Base-by-base conservation (phyloP, 2,329 filamentous ascomycete genomes). In the Diplodia scrobiculata region DNA sequence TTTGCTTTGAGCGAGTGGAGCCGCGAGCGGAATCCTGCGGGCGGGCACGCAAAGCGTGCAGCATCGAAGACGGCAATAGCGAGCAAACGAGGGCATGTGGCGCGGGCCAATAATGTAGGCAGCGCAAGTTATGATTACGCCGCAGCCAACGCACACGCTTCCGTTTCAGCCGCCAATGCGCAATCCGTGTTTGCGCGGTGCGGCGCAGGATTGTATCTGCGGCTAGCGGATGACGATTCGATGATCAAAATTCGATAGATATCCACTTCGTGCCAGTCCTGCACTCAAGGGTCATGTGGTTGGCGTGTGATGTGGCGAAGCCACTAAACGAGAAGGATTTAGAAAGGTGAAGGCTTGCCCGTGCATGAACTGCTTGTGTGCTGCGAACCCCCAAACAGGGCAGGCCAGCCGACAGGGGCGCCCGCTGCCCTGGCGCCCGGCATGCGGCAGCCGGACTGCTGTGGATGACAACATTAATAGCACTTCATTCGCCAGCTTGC, bases 241-340 rank as follows among this genome's bases (percentile, higher is more conserved):
- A 47, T 25, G 21, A 27, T 14, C 34, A 11, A 27, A 27, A 32
- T 17, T 47, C 25, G 45, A 29, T n/a, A 60, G 55, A 60, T 27
- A 60, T 60, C 38, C 55, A 60, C 55, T 17, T 45, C 14, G 55
- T 36, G 34, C 34, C 34, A 10, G 34, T 11, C 29, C 34, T 36
- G 34, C 55, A 27, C 19, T 19, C n/a, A 29, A 13, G 6, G 58
- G 58, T 62, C 58, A 62, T 62, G 58, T 62, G 58, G 58, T 34
- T 25, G 25, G 34, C 19, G 38, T 45, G 55, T 59, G 19, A 41
- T 58, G 53, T 21, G 53, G 55, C 27, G 55, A 25, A 32, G 21
- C 38, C 55, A n/a, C 25, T 47, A 59, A 48, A 47, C 55, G 55
- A 59, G 55, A 59, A 59, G 55, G 55, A 59, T 59, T 59, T 32